Base-by-base conservation (phyloP, 768 basidiomycete genomes). In the Aureoboletus auriporus region DNA sequence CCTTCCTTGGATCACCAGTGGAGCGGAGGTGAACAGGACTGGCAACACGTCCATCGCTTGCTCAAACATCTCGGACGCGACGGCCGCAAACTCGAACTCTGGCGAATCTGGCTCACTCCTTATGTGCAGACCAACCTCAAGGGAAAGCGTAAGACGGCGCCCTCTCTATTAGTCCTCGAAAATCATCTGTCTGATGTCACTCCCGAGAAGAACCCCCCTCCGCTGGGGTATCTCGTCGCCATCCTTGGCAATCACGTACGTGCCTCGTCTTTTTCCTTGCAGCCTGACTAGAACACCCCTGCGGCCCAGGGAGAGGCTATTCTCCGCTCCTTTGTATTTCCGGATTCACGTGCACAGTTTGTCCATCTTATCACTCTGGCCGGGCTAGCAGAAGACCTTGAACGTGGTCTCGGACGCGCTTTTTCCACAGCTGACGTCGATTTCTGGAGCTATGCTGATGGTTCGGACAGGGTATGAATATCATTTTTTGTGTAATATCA, bases 11-110 rank as follows among this genome's bases (percentile, higher is more conserved):
- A 41, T 39, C 70, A 73, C 17, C 69, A 78, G 0, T 91, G 88
- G 86, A 58, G 66, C 31, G 80, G 79, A 8, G 69, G 75, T 42
- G 71, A 77, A 29, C 72, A 65, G 5, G 81, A 89, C 51, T 90
- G 87, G 86, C 65, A 71, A 4, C 69, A 78, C 41, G 80, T 80
- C 56, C 78, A 69, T 44, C 49, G 58, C 12, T 62, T 82, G 31
- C 74, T 89, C 74, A 75, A 69, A 55, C 63, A 59, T 0, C 70
- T 82, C 30, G 77, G 74, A 27, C 71, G 77, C 40, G 89, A 92
- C 55, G 88, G 90, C 7, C 75, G 77, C 49, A 88, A 81, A 62
- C 71, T 92, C 13, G 89, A 91, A 46, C 61, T 88, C 10, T 92
- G 90, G 89, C 73, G 70, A 48, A 59, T 69, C 33, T 92, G 90